phyloP scores from a whole-genome alignment of 768 basidiomycete species.

The Kwoniella botswanensis region DNA sequence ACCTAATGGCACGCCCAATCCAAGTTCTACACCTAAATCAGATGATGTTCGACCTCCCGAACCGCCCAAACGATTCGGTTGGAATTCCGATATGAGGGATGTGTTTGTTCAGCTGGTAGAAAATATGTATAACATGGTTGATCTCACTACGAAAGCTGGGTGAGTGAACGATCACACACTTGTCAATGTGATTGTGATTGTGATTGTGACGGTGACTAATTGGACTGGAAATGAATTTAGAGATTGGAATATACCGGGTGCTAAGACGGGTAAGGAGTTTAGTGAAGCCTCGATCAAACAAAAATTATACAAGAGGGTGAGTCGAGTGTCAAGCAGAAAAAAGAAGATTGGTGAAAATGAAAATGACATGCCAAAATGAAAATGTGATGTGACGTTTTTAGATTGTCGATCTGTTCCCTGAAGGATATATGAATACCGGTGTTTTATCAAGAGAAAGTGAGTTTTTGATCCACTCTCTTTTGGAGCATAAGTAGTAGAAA shows the following conservation, averaged over 20 bases:
- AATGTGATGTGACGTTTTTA: constrained; percentile 4
- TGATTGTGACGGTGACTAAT: not conserved
- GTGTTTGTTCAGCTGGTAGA: constrained; percentile 44
- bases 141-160: constrained; percentile 31
- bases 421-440: constrained; percentile 40
- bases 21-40: constrained; percentile 11
- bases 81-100: constrained; percentile 42
- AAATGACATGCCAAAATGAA: not conserved
- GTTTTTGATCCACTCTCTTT: constrained; percentile 7
- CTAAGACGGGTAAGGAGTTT: constrained; percentile 28
- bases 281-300: constrained; percentile 22
- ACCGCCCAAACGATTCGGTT: constrained; percentile 40
- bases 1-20: not conserved
- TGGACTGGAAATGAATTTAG: constrained; percentile 1
- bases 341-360: not conserved
- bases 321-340: constrained; percentile 4
- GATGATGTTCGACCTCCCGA: constrained; percentile 32
- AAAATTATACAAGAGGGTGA: constrained; percentile 36
- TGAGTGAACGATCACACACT: constrained; percentile 15
- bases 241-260: constrained; percentile 22
- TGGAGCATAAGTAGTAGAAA: not conserved
- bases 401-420: constrained; percentile 50
- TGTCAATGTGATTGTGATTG: too few species aligned
- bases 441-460: constrained; percentile 52
- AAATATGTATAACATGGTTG: constrained; percentile 34